Conservation (phyloP, 192 early-diverging fungal genomes). For the Entomortierella beljakovae region DNA sequence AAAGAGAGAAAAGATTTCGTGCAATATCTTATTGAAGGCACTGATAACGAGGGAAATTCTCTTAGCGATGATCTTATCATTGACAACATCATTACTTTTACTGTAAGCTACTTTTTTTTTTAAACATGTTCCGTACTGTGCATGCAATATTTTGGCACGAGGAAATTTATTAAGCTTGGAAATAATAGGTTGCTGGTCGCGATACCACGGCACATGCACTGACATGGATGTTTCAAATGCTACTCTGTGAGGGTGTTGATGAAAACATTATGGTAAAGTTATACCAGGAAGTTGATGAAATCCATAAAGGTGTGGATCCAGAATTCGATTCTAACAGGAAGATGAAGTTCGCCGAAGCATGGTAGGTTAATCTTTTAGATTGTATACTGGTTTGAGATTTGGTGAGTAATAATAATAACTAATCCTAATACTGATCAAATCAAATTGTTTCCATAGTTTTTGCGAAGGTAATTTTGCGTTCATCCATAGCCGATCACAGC, state of each 20-base stretch:
- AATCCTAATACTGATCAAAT: background rate
- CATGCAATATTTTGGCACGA: too few species aligned
- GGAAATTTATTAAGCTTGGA: too few species aligned
- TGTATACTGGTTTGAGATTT: background rate
- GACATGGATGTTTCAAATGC: conserved; percentile 63
- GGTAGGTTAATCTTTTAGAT: conserved; percentile 5
- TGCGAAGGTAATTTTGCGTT: background rate
- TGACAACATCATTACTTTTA: background rate
- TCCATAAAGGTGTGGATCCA: conserved; percentile 1
- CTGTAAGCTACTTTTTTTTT: background rate
- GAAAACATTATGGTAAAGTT: conserved; percentile 30
- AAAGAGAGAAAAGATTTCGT: background rate
- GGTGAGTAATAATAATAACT: background rate
- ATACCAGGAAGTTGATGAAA: conserved; percentile 34
- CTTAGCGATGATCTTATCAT: background rate
- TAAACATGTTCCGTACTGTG: too few species aligned
- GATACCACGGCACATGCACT: conserved; percentile 70
- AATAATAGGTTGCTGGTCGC: conserved; percentile 55
- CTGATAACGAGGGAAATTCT: background rate
- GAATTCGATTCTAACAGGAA: conserved; percentile 25
- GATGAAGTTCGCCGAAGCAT: conserved; percentile 41
- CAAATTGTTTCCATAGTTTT: background rate
- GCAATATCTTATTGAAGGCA: background rate
- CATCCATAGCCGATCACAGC: background rate
- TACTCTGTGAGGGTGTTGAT: conserved; percentile 54